Conservation (phyloP, 2,329 filamentous ascomycete genomes). For the Cordyceps farinosa region DNA sequence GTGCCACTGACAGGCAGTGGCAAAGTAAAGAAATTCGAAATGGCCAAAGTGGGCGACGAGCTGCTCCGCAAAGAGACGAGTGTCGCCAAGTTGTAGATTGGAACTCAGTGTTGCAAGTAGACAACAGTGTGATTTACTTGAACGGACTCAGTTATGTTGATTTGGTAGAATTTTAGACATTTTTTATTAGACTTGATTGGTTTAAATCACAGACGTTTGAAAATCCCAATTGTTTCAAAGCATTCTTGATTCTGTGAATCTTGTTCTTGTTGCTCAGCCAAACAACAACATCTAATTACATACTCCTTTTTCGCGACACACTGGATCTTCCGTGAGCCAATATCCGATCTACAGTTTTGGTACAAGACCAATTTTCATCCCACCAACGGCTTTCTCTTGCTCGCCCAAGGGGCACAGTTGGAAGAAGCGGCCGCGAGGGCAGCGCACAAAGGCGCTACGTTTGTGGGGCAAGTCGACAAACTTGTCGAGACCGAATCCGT, state of each 20-base stretch:
- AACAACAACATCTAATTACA: neutral
- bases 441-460: conserved; percentile 63
- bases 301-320: neutral
- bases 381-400: conserved; percentile 53
- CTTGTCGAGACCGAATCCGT: conserved; percentile 69
- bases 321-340: neutral
- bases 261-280: neutral
- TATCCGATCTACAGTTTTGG: conserved; percentile 45
- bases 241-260: neutral
- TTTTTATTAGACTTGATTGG: neutral
- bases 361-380: conserved; percentile 50
- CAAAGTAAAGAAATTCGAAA: conserved; percentile 66
- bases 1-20: conserved; percentile 69
- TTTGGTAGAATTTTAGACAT: neutral
- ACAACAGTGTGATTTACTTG: neutral
- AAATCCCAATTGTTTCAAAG: neutral
- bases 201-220: neutral
- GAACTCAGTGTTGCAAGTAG: neutral
- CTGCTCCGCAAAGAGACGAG: conserved; percentile 47
- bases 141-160: neutral
- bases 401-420: conserved; percentile 59
- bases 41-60: conserved; percentile 54
- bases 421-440: conserved; percentile 66
- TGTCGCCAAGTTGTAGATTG: conserved; percentile 42
- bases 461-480: conserved; percentile 71